Evolutionary conservation across 2,329 filamentous ascomycete genomes (phyloP), one percentile per base, ranked within the genome.

Genomic region (Incumbomyces lentus): DNA sequence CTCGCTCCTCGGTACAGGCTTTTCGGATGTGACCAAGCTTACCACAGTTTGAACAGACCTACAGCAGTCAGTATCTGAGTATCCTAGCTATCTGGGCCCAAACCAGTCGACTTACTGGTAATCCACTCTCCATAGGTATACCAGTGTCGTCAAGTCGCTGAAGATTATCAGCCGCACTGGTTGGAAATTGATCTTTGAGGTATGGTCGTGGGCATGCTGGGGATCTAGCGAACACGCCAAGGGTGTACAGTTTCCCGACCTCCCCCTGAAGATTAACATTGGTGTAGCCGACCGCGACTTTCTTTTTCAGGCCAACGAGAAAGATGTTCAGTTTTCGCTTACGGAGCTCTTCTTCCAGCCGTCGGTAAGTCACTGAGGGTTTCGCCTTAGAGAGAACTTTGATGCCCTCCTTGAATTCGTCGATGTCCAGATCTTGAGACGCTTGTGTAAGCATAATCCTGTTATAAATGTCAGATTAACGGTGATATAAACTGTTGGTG

Each of bases 181-280:
- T 49, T 36, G 75, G 75, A 74, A 74, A 78, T 37, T 68, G 68
- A 2, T 64, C 60, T 16, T 64, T 61, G 16, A 72, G 65, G 36
- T 62, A 66, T 11, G 61, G 61, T 46, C 74, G 72, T 49, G 68
- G 68, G 3, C 72, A 64, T 51, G 72, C 70, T 12, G 59, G 51
- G 11, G 60, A 66, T 53, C 66, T 69, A 16, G 33, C 30, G 57
- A 68, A 74, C 58, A 73, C 71, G 0, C 67, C 67, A 45, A 76
- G 65, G 19, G 68, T 63, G 48, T 69, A 78, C 49, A 70, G 68
- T 59, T 71, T 69, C 48, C 70, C 67, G 14, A 67, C 55, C 44
- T 74, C 71, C 39, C 75, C 75, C 51, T 75, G 66, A 8, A 77
- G 63, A 50, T 74, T 68, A 52, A 78, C 69, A 18, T 75, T 64